phyloP scores from a whole-genome alignment of 495 filamentous ascomycete species.

The Annulohypoxylon moriforme region DNA sequence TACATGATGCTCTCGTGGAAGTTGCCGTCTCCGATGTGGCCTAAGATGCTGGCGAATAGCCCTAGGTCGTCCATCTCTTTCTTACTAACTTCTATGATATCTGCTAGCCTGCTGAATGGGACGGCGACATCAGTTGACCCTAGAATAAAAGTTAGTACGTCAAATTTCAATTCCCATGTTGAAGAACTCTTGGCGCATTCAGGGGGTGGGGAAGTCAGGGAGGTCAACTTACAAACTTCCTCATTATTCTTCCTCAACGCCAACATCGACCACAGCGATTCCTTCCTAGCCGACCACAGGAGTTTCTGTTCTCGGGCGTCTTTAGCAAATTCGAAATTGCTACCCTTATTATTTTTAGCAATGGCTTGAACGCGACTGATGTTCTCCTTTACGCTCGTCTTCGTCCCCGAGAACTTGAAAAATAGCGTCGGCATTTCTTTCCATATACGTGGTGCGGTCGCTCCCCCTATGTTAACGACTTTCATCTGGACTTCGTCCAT shows the following conservation, averaged over 20 bases:
- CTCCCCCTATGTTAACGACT: constrained; percentile 77
- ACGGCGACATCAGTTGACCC: constrained; percentile 90
- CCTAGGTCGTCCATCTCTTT: constrained; percentile 87
- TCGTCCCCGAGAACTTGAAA: constrained; percentile 85
- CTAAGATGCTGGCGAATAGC: constrained; percentile 85
- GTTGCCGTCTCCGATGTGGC: constrained; percentile 76
- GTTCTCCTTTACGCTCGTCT: constrained; percentile 74
- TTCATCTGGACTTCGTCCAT: constrained; percentile 87
- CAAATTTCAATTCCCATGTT: not conserved
- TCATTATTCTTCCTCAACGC: constrained; percentile 71
- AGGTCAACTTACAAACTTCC: constrained; percentile 63
- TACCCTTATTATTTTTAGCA: constrained; percentile 68
- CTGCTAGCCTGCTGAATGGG: constrained; percentile 84
- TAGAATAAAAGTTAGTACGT: constrained; percentile 25
- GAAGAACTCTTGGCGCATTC: constrained; percentile 5
- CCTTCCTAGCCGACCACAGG: constrained; percentile 81
- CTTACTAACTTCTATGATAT: constrained; percentile 91
- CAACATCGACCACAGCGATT: constrained; percentile 80
- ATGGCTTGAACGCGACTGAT: constrained; percentile 73
- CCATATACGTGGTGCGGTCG: constrained; percentile 74
- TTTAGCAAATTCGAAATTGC: constrained; percentile 79
- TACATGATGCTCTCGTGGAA: constrained; percentile 94
- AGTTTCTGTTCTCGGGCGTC: constrained; percentile 73
- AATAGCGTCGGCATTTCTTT: constrained; percentile 83
- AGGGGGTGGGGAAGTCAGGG: not conserved